Evolutionary conservation across 352 stramenopile genomes (phyloP), one percentile per base, ranked within the genome.

Genomic region (Halophytophthora polymorphica): DNA sequence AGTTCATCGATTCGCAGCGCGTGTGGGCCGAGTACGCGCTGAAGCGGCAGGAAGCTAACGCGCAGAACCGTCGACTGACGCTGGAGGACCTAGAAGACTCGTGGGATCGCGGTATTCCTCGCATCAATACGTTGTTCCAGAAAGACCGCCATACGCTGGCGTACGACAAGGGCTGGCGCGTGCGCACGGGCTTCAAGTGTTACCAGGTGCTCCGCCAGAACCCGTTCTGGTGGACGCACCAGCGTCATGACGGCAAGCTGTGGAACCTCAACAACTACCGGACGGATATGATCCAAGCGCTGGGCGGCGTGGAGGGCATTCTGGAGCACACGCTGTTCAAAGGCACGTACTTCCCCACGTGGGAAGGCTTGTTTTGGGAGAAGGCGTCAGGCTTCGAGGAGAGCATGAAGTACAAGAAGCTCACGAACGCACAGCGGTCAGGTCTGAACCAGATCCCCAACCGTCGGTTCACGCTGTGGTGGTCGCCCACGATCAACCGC

Each of bases 231-330:
- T 99, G 97, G 97, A 99, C 97, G 15, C 90, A 98, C 65, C 86
- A 96, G 61, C 90, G 97, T 3, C 98, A 99, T 67, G 98, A 99
- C 74, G 98, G 98, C 59, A 99, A 99, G 64, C 72, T 99, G 28
- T 99, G 98, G 98, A 99, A 99, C 77, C 67, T 99, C 19, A 99
- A 99, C 82, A 98, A 99, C 50, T 99, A 99, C 66, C 91, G 98
- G 50, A 99, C 98, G 35, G 98, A 99, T 81, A 99, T 99, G 91
- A 99, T 99, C 58, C 98, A 99, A 69, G 96, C 97, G 17, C 79
- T 99, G 19, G 97, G 97, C 64, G 97, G 97, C 53, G 97, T 99
- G 6, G 97, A 99, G 85, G 97, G 96, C 53, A 99, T 99, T 77
- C 69, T 99, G 22, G 98, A 99, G 73, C 98, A 99, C 71, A 99